These are phyloP conservation scores for Fusarium brevicatenulatum DNA, from an alignment of 2,329 filamentous ascomycete species.

Conservation along the genomic window DNA sequence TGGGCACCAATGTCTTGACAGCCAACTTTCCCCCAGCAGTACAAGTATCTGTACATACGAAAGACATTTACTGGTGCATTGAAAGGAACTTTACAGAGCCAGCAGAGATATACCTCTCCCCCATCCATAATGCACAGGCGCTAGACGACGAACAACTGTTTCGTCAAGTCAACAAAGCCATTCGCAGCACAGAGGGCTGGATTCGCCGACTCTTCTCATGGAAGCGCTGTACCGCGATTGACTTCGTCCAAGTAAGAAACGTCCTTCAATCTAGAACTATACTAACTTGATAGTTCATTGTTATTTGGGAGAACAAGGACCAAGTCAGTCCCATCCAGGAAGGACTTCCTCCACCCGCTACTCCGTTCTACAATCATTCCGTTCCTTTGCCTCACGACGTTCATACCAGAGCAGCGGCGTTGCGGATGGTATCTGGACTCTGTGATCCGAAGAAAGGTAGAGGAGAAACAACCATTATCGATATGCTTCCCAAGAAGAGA, in stretches of 20 bases:
- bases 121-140: accelerated
- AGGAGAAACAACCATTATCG: not conserved
- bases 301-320: accelerated
- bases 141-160: accelerated
- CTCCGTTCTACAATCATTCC: not conserved
- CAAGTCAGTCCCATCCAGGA: accelerated
- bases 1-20: accelerated
- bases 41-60: too few relatives aligned
- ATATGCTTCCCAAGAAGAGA: not conserved
- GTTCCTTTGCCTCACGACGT: not conserved
- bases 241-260: not conserved
- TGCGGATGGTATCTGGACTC: accelerated
- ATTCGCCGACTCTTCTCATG: accelerated
- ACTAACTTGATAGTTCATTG: too few relatives aligned
- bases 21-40: too few relatives aligned
- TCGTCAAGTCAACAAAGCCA: accelerated
- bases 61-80: not conserved
- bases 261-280: too few relatives aligned
- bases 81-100: not conserved
- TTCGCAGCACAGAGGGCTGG: not conserved
- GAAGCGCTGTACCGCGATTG: not conserved
- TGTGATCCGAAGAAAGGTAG: accelerated
- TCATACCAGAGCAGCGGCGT: not conserved
- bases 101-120: not conserved
- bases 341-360: accelerated